Evolutionary conservation across 2,329 filamentous ascomycete species (phyloP).

Genomic region (Knoxdaviesia proteae): DNA sequence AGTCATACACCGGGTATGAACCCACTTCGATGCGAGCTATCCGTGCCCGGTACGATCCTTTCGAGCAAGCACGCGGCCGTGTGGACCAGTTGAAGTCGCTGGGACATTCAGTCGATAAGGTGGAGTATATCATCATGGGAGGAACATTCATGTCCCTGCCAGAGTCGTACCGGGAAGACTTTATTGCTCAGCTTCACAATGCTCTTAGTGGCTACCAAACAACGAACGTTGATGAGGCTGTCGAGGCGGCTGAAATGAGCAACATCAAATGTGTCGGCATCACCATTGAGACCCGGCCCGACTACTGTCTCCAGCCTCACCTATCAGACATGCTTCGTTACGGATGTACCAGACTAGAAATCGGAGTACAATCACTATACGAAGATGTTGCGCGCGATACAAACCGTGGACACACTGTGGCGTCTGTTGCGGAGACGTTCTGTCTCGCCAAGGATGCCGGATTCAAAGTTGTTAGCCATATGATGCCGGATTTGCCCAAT

Average conservation of each 20-base stretch:
- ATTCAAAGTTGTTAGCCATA: slow-evolving; percentile 97
- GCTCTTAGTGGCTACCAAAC: slow-evolving; percentile 92
- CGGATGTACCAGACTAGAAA: slow-evolving; percentile 81
- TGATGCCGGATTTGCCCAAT: slow-evolving; percentile 98
- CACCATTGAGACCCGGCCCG: slow-evolving; percentile 90
- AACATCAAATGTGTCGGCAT: slow-evolving; percentile 96
- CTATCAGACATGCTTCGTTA: slow-evolving; percentile 94
- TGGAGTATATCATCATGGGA: slow-evolving; percentile 99
- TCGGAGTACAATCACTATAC: slow-evolving; percentile 91
- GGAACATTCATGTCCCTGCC: slow-evolving; percentile 97
- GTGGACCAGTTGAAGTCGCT: slow-evolving; percentile 93
- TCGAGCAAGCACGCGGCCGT: slow-evolving; percentile 85
- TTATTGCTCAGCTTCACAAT: slow-evolving; percentile 92
- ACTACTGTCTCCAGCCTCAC: slow-evolving; percentile 94
- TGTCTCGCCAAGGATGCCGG: slow-evolving; percentile 93
- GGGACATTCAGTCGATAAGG: slow-evolving; percentile 94
- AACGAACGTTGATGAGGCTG: slow-evolving; percentile 83
- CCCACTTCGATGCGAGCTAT: slow-evolving; percentile 98
- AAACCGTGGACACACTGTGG: slow-evolving; percentile 89
- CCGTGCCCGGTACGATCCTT: slow-evolving; percentile 88
- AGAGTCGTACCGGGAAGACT: slow-evolving; percentile 73
- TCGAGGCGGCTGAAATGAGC: slow-evolving; percentile 86
- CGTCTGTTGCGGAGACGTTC: slow-evolving; percentile 88
- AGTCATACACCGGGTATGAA: slow-evolving; percentile 97
- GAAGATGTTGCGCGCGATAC: slow-evolving; percentile 97